Base-by-base conservation (phyloP, 2,329 filamentous ascomycete genomes). In the Penicillium sp. region DNA sequence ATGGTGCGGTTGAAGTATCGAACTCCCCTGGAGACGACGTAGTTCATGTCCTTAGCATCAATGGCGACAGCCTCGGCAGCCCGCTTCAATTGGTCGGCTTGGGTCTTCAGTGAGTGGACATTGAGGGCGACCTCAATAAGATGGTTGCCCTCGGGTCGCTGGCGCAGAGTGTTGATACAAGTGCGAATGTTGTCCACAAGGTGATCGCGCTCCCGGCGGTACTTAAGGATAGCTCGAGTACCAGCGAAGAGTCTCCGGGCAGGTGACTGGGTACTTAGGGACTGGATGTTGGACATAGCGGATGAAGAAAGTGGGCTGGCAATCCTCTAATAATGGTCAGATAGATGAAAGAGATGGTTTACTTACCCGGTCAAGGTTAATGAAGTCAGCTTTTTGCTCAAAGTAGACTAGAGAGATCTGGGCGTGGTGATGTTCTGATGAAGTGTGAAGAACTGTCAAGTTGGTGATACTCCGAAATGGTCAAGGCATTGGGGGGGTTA, bases 51-150 rank as follows among this genome's bases (percentile, higher is more conserved):
- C 19, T 39, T 27, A 18, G 50, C 50, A 2, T 41, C 8, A 5
- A n/a, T 11, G 8, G 19, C 35, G n/a, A 52, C 26, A 2, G 4
- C 13, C n/a, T 34, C 27, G n/a, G 50, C 27, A 9, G 43, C 50
- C 50, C 42, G 41, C 19, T 52, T 52, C 26, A 52, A n/a, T 35
- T 34, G 40, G 43, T 52, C 44, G 8, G 35, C 36, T 39, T 52
- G 50, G 3, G 35, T 18, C 27, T 47, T 32, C 35, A 52, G 50
- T 8, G 43, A 39, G 8, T 38, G 35, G 19, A 52, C 5, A 27
- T 40, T 35, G 27, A 52, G 50, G 11, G 50, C 16, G n/a, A 52
- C 8, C 9, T 52, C 50, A 3, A 47, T 11, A 1, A 52, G 50
- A n/a, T 41, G 16, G 43, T 47, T 40, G 18, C 43, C 50, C 29